A percentile compares a stretch with the other conserved stretches of the same genome.
Conservation (phyloP, 2,329 filamentous ascomycete species). For the Colletotrichum simmondsii region DNA sequence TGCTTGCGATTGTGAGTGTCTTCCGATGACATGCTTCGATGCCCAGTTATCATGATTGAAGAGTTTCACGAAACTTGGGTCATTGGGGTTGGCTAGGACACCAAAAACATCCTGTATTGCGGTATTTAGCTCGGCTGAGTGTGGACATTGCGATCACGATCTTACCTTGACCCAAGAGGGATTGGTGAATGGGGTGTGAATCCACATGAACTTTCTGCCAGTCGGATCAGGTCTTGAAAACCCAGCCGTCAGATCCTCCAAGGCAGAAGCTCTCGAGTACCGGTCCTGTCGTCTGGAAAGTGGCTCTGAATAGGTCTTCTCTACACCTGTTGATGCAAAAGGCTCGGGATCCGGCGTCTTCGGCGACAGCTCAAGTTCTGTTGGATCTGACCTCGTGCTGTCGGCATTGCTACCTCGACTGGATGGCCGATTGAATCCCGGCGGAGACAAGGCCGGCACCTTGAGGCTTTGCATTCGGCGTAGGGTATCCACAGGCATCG, state of each 20-base stretch:
- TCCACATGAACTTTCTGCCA: constrained; percentile 65
- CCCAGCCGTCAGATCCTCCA: constrained; percentile 48
- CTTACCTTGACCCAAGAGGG: constrained; percentile 67
- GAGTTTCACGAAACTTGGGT: constrained; percentile 45
- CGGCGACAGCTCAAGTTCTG: constrained; percentile 39
- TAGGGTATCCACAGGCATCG: neutral
- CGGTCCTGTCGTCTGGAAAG: constrained; percentile 8
- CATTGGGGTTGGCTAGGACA: neutral
- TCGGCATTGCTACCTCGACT: constrained; percentile 42
- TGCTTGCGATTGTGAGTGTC: constrained; percentile 61
- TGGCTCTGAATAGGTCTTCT: constrained; percentile 11
- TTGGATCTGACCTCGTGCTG: constrained; percentile 46
- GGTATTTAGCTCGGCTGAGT: neutral
- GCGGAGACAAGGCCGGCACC: constrained; percentile 43
- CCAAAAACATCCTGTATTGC: constrained; percentile 8
- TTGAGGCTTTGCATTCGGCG: constrained; percentile 42
- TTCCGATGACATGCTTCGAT: constrained; percentile 57
- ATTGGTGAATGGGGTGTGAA: constrained; percentile 68
- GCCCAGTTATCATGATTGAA: constrained; percentile 61
- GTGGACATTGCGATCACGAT: constrained; percentile 9
- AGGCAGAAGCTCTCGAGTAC: constrained; percentile 18
- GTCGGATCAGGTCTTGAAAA: constrained; percentile 51
- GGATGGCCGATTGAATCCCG: constrained; percentile 42
- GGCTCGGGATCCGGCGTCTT: constrained; percentile 9
- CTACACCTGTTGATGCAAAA: neutral